Evolutionary conservation across 371 early-diverging fungal genomes (phyloP).

Genomic region (Funneliformis caledonium): DNA sequence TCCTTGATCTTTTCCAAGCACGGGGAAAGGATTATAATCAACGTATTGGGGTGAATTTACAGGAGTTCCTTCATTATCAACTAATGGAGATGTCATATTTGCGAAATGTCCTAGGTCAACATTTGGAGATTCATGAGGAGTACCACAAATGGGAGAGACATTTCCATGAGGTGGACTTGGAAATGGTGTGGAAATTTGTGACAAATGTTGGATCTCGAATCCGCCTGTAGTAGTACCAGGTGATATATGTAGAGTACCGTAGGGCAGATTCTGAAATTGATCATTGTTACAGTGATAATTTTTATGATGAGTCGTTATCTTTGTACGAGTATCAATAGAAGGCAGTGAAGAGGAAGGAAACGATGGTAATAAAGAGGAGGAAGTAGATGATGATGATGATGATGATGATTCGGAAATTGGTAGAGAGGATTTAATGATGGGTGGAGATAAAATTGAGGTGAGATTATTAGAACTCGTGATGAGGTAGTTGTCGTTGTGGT

Average conservation of each 20-base stretch:
- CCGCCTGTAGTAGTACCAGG: not conserved
- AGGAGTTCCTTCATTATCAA: not conserved
- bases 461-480: not conserved
- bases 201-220: not conserved
- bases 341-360: not conserved
- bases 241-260: not conserved
- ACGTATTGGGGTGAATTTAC: not conserved
- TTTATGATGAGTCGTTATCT: not conserved
- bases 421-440: constrained; percentile 3
- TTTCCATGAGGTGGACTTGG: constrained; percentile 5
- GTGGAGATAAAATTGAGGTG: not conserved
- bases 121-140: constrained; percentile 20
- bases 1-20: not conserved
- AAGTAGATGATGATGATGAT: not conserved
- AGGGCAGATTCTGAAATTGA: constrained; percentile 14
- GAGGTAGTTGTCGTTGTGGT: not conserved
- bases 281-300: not conserved
- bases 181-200: constrained; percentile 20
- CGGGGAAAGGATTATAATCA: constrained; percentile 1
- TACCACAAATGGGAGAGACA: not conserved
- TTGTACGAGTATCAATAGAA: not conserved
- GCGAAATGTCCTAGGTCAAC: constrained; percentile 14
- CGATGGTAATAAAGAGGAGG: not conserved
- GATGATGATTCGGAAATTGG: not conserved
- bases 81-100: not conserved